Evolutionary conservation across 208 protist species (phyloP).

Genomic region (Novymonas esmeraldas): DNA sequence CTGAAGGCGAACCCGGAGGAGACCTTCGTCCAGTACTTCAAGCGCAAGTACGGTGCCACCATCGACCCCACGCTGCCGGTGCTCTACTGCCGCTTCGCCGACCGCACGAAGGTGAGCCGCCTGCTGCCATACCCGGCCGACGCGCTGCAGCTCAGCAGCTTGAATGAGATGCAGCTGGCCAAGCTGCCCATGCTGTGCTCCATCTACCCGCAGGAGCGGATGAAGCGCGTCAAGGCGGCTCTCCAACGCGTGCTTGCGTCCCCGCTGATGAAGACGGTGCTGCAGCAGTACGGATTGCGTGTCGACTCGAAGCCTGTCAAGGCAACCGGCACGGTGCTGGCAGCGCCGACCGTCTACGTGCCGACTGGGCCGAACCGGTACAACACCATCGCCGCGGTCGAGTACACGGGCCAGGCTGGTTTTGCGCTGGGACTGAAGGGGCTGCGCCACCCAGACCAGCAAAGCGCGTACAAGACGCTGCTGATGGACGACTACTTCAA

Average conservation of each 20-base stretch:
- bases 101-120: slow-evolving; percentile 14
- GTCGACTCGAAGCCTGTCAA: slow-evolving; percentile 26
- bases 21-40: slow-evolving; percentile 53
- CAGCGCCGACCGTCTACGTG: slow-evolving; percentile 44
- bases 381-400: slow-evolving; percentile 20
- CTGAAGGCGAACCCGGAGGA: slow-evolving; percentile 19
- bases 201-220: slow-evolving; percentile 52
- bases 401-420: slow-evolving; percentile 46
- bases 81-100: slow-evolving; percentile 26
- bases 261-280: slow-evolving; percentile 21
- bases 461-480: slow-evolving; percentile 18
- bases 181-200: slow-evolving; percentile 53
- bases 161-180: slow-evolving; percentile 36
- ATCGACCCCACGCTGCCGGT: slow-evolving; percentile 29
- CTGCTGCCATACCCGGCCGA: slow-evolving; percentile 42
- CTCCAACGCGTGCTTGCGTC: slow-evolving; percentile 25
- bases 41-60: slow-evolving; percentile 33
- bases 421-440: slow-evolving; percentile 40
- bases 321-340: slow-evolving; percentile 39
- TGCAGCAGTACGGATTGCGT: slow-evolving; percentile 45
- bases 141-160: slow-evolving; percentile 37
- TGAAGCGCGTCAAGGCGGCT: slow-evolving; percentile 19
- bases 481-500: slow-evolving; percentile 42
- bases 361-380: slow-evolving; percentile 29
- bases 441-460: slow-evolving; percentile 30